Evolutionary conservation across 306 rosid species (phyloP).

Genomic region (Clitoria ternatea): DNA sequence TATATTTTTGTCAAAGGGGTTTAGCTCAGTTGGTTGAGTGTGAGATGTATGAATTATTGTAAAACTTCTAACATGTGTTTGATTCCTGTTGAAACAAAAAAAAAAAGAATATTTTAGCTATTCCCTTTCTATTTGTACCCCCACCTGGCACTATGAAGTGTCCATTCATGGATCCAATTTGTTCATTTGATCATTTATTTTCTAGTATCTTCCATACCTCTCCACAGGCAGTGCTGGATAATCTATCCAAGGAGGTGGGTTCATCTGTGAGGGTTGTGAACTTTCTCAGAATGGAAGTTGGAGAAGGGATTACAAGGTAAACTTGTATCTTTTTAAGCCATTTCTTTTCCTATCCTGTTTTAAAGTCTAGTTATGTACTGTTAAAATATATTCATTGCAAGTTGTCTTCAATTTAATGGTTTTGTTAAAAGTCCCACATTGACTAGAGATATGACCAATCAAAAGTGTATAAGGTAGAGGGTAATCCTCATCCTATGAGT

Average conservation of each 20-base stretch:
- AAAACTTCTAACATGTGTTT: no score
- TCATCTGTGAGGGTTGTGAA: slow-evolving; percentile 69
- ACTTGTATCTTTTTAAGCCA: background rate
- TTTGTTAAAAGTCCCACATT: no score
- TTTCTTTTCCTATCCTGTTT: background rate
- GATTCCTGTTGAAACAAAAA: no score
- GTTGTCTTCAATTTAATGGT: background rate
- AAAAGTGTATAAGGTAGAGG: no score
- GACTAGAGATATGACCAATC: no score
- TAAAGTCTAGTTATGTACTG: background rate
- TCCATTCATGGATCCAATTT: background rate
- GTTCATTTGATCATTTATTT: slow-evolving; percentile 10
- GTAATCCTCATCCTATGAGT: no score
- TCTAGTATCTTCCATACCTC: slow-evolving; percentile 18
- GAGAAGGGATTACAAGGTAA: slow-evolving; percentile 89
- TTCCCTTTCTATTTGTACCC: no score
- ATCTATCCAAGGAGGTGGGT: slow-evolving; percentile 80
- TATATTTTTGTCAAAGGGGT: background rate
- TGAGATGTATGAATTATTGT: no score
- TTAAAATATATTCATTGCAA: background rate
- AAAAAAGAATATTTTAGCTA: no score
- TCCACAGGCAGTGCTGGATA: slow-evolving; percentile 59
- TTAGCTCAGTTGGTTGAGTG: no score
- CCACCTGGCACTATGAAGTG: no score
- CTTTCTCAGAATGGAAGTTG: slow-evolving; percentile 91